Percentiles rank a stretch among this genome's conserved stretches.
Evolutionary conservation across 1,139 yeast species (phyloP).

Genomic region (Pichia kudriavzevii): DNA sequence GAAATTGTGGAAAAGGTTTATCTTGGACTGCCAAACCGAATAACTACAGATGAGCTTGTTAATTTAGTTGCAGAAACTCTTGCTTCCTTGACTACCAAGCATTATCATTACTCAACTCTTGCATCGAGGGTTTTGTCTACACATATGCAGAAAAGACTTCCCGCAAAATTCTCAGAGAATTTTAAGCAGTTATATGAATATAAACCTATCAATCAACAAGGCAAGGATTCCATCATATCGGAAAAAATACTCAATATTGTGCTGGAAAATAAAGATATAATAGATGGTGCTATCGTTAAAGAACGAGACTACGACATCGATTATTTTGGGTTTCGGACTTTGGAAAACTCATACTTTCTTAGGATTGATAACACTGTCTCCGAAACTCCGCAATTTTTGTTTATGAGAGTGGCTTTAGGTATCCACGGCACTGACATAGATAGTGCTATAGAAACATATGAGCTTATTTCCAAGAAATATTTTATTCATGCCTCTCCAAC

Average conservation of each 20-base stretch:
- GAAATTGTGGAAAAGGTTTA: conserved; percentile 17
- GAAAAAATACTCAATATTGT: conserved; percentile 1
- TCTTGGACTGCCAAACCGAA: conserved; percentile 30
- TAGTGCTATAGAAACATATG: conserved; percentile 40
- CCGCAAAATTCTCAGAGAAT: conserved; percentile 32
- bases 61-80: conserved; percentile 37
- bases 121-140: conserved; percentile 41
- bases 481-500: conserved; percentile 54
- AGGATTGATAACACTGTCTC: conserved; percentile 30
- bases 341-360: conserved; percentile 41
- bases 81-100: conserved; percentile 39
- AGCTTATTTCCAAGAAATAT: conserved; percentile 43
- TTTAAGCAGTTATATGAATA: conserved; percentile 22
- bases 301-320: conserved; percentile 37
- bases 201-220: conserved; percentile 5
- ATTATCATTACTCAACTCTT: conserved; percentile 40
- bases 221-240: conserved; percentile 10
- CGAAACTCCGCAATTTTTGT: conserved; percentile 47
- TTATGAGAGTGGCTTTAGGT: conserved; percentile 47
- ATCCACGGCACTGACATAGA: conserved; percentile 38
- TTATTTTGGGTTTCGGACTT: conserved; percentile 48
- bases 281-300: conserved; percentile 33
- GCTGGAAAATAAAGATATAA: conserved; percentile 27
- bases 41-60: conserved; percentile 31
- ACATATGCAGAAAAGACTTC: conserved; percentile 29